These are phyloP conservation scores for Sporothrix sp. DNA, from an alignment of 2,329 filamentous ascomycete genomes.

Conservation along the genomic window DNA sequence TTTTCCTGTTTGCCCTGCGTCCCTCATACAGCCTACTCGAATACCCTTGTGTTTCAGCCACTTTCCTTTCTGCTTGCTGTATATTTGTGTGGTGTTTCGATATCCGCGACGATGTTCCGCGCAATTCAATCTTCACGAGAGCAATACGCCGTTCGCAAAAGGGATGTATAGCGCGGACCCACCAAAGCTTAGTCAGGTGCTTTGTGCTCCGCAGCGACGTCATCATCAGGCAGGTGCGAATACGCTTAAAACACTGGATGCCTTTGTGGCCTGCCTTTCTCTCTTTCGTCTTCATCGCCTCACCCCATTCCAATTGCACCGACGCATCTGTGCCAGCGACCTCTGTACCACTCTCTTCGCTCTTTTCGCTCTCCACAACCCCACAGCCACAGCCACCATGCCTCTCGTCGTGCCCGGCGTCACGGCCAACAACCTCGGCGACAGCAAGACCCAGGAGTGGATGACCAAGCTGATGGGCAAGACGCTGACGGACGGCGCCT, in stretches of 20 bases:
- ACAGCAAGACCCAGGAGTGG: constrained; percentile 47
- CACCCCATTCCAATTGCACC: background rate
- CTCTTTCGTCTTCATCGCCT: background rate
- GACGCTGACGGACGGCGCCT: constrained; percentile 43
- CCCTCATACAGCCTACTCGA: no score
- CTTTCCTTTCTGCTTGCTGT: background rate
- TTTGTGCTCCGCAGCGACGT: background rate
- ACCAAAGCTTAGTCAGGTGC: background rate
- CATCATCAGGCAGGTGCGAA: constrained; percentile 4
- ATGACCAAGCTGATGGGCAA: constrained; percentile 54
- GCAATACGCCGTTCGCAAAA: background rate
- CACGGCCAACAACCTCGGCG: constrained; percentile 33
- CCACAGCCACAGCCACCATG: constrained; percentile 34
- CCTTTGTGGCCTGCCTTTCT: background rate
- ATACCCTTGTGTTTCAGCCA: no score
- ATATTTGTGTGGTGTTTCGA: background rate
- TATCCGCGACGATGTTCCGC: background rate
- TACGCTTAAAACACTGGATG: background rate
- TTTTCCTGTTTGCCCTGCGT: no score
- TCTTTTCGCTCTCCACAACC: background rate
- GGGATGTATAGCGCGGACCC: no score
- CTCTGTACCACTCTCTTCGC: background rate
- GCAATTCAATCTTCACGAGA: background rate
- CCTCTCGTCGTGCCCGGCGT: constrained; percentile 55
- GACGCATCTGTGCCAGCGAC: no score